phyloP scores from a whole-genome alignment of 805 yeast species.

The Jamesozyma lodderae region DNA sequence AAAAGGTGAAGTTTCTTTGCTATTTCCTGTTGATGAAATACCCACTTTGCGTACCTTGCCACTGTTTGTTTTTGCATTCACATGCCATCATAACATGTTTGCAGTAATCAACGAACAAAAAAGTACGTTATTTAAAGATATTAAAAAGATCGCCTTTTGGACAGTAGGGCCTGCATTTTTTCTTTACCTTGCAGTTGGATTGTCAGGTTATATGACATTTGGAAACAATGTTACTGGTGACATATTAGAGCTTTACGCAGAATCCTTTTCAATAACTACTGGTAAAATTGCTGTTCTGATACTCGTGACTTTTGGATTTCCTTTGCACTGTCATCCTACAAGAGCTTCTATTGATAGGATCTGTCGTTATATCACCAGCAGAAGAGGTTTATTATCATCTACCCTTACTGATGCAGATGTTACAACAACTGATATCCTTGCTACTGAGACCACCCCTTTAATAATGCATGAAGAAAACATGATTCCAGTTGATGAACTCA shows the following conservation, averaged over 20 bases:
- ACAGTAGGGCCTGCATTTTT: constrained; percentile 52
- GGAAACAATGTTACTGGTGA: constrained; percentile 73
- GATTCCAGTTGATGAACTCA: constrained; percentile 12
- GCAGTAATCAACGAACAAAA: constrained; percentile 72
- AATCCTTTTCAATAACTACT: constrained; percentile 50
- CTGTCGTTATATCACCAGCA: constrained; percentile 35
- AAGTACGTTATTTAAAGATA: constrained; percentile 39
- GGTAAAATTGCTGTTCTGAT: constrained; percentile 74
- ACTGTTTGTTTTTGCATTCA: constrained; percentile 82
- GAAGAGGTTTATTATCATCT: neutral
- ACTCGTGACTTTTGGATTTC: constrained; percentile 71
- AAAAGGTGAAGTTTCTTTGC: constrained; percentile 42
- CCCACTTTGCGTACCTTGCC: constrained; percentile 62
- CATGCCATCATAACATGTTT: constrained; percentile 93
- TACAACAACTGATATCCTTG: neutral
- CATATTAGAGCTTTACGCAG: constrained; percentile 66
- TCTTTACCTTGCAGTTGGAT: constrained; percentile 63
- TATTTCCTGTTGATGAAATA: constrained; percentile 38
- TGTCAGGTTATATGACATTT: constrained; percentile 75
- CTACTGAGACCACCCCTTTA: constrained; percentile 2
- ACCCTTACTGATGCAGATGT: constrained; percentile 1
- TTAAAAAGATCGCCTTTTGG: constrained; percentile 39
- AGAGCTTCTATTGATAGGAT: constrained; percentile 72
- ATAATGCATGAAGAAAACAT: constrained; percentile 3
- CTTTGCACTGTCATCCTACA: constrained; percentile 83